phyloP scores from a whole-genome alignment of 441 rosid species.

The Iberis amara region DNA sequence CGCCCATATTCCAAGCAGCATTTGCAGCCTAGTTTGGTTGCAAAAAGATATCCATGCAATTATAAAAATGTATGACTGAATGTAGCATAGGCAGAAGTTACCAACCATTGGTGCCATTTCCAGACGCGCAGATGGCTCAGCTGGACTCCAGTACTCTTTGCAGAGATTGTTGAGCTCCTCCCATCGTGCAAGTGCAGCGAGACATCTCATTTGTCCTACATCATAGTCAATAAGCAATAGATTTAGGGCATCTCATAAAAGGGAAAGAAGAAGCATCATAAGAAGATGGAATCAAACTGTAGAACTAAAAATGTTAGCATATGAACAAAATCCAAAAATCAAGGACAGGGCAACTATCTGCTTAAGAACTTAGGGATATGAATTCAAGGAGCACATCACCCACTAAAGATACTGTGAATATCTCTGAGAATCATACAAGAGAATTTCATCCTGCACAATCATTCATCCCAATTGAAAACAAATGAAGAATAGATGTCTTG shows the following conservation, averaged over 20 bases:
- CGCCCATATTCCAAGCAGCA: constrained; percentile 99
- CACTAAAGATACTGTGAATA: constrained; percentile 1
- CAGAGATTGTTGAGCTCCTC: constrained; percentile 95
- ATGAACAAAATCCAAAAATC: constrained; percentile 15
- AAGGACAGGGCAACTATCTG: constrained; percentile 12
- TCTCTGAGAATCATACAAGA: constrained; percentile 3
- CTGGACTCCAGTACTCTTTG: constrained; percentile 98
- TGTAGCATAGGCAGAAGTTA: constrained; percentile 27
- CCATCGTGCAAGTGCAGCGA: constrained; percentile 99
- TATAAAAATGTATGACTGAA: constrained; percentile 8
- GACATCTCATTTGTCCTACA: constrained; percentile 96
- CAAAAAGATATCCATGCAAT: constrained; percentile 30
- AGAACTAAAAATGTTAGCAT: constrained; percentile 20
- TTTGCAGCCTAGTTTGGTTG: constrained; percentile 68
- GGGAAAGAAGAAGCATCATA: constrained; percentile 14
- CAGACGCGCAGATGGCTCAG: constrained; percentile 92
- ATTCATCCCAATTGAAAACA: constrained; percentile 1
- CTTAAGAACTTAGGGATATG: not conserved
- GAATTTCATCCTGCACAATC: not conserved
- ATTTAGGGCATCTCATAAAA: constrained; percentile 23
- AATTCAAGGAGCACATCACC: not conserved
- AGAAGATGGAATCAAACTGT: constrained; percentile 11
- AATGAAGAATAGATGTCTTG: not conserved
- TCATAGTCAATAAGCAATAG: constrained; percentile 19
- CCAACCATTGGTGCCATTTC: constrained; percentile 99